phyloP scores from a whole-genome alignment of 139 green algal species.

The Chlamydomonas sp. region DNA sequence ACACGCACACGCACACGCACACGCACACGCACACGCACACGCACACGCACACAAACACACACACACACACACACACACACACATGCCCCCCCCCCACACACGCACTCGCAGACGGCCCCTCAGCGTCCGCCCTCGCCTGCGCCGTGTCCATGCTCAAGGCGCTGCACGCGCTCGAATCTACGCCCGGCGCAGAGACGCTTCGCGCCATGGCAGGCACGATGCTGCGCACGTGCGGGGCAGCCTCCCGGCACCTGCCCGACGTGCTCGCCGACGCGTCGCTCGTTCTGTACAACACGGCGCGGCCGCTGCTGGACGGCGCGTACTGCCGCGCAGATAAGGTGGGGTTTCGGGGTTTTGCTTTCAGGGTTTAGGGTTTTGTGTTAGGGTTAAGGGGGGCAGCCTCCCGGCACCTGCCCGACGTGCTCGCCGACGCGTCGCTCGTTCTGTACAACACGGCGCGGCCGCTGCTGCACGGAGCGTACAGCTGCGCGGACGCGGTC shows the following conservation, averaged over 20 bases:
- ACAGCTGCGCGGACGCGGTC: conserved; percentile 12
- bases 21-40: too few species aligned
- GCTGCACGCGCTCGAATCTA: background rate
- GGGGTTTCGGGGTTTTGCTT: too few species aligned
- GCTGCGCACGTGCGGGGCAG: background rate
- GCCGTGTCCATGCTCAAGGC: background rate
- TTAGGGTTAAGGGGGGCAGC: too few species aligned
- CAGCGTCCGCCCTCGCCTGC: too few species aligned
- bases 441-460: conserved; percentile 19
- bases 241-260: conserved; percentile 17
- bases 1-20: too few species aligned
- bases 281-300: conserved; percentile 23
- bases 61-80: too few species aligned
- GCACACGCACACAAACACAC: too few species aligned
- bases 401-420: too few species aligned
- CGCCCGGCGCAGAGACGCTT: conserved; percentile 18
- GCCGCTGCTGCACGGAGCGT: conserved; percentile 31
- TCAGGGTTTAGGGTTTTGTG: too few species aligned
- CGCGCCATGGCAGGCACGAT: conserved; percentile 8
- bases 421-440: conserved; percentile 27
- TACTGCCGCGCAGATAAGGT: conserved; percentile 21
- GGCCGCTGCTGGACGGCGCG: conserved; percentile 36
- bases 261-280: conserved; percentile 32
- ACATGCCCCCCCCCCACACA: too few species aligned
- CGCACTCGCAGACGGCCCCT: too few species aligned